Percentiles rank a stretch among this genome's conserved stretches.
These are phyloP conservation scores for Plasmodium knowlesi DNA, from an alignment of 169 alveolate genomes.

Conservation along the genomic window DNA sequence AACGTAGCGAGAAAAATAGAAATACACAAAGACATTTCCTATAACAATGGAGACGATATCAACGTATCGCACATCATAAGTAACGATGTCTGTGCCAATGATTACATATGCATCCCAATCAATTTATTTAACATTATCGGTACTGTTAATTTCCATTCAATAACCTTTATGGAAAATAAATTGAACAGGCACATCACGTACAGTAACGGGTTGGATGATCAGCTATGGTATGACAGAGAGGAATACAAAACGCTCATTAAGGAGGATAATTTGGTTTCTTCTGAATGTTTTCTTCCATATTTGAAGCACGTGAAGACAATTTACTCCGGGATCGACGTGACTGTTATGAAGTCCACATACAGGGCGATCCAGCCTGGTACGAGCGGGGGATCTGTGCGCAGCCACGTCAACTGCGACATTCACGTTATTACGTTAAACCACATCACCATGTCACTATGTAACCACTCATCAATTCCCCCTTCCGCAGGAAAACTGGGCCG, in stretches of 20 bases:
- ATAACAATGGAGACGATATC: slow-evolving; percentile 73
- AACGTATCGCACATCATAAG: slow-evolving; percentile 62
- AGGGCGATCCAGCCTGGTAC: slow-evolving; percentile 70
- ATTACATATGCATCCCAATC: slow-evolving; percentile 68
- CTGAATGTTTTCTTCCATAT: slow-evolving; percentile 53
- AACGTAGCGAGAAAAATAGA: slow-evolving; percentile 37
- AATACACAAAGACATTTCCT: slow-evolving; percentile 66
- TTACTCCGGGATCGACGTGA: slow-evolving; percentile 68
- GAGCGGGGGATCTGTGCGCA: not conserved
- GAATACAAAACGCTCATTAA: slow-evolving; percentile 37
- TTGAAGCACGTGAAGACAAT: slow-evolving; percentile 45
- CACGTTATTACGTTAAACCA: not conserved
- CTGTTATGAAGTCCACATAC: slow-evolving; percentile 71
- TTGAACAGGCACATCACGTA: slow-evolving; percentile 51
- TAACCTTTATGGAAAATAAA: slow-evolving; percentile 28
- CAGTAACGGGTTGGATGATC: slow-evolving; percentile 58
- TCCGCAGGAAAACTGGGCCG: slow-evolving; percentile 41
- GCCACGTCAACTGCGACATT: not conserved
- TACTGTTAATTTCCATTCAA: slow-evolving; percentile 37
- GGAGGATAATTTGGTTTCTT: slow-evolving; percentile 25
- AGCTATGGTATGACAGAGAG: slow-evolving; percentile 50
- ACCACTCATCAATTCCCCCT: not conserved
- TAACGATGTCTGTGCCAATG: slow-evolving; percentile 60
- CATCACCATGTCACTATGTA: not conserved
- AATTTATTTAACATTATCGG: slow-evolving; percentile 59